These are phyloP conservation scores for Mycosphaerella sp. DNA, from an alignment of 2,329 filamentous ascomycete genomes.

Conservation along the genomic window DNA sequence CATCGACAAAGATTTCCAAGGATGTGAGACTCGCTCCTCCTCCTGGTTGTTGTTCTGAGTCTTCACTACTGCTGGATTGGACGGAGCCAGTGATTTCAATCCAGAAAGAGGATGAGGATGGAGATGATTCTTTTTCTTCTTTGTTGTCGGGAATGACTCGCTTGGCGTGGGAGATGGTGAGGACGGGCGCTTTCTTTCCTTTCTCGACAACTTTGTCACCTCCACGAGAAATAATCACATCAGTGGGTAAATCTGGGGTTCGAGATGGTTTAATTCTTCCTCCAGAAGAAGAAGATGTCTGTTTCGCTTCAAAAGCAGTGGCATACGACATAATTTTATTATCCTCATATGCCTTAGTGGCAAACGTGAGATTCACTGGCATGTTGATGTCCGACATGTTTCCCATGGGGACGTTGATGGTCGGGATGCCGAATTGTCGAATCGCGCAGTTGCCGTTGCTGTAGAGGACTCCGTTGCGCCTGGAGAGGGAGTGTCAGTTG, in stretches of 20 bases:
- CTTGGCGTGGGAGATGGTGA: background rate
- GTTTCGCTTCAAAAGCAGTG: slow-evolving; percentile 25
- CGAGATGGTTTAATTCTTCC: background rate
- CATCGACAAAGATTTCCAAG: background rate
- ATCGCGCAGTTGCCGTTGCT: slow-evolving; percentile 50
- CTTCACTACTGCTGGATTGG: background rate
- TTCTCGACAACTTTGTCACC: too few relatives aligned
- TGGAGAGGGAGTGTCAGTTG: background rate
- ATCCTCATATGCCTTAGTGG: slow-evolving; percentile 46
- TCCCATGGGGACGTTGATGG: slow-evolving; percentile 51
- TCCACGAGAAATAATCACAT: background rate
- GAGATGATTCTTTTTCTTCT: background rate
- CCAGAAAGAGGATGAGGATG: background rate
- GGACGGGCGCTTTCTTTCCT: background rate
- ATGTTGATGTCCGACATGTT: slow-evolving; percentile 39
- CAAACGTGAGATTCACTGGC: slow-evolving; percentile 51
- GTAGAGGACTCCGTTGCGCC: slow-evolving; percentile 48
- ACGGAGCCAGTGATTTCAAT: background rate
- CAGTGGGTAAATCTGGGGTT: background rate
- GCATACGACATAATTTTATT: slow-evolving; percentile 28
- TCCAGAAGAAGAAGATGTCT: background rate
- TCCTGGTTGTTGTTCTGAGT: too few relatives aligned
- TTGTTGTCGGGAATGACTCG: background rate
- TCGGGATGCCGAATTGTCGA: slow-evolving; percentile 50
- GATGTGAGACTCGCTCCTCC: background rate